Conservation (phyloP, 2,329 filamentous ascomycete species). For the Penicillium verrucosum region DNA sequence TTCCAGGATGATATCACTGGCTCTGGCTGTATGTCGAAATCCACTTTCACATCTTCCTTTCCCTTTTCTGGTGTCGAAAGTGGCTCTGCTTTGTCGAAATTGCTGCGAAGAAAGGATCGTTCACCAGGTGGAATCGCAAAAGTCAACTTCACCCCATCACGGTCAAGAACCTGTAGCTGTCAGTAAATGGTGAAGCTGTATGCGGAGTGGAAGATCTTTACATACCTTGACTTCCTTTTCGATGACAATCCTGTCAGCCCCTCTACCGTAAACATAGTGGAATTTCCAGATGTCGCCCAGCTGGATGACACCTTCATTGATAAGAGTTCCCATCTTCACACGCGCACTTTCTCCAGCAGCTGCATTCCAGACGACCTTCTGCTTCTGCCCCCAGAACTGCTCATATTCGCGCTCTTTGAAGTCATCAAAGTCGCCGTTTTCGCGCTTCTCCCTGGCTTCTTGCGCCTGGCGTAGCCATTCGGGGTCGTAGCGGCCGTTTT, state of each 20-base stretch:
- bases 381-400: slow-evolving; percentile 57
- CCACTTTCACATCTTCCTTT: background rate
- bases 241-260: slow-evolving; percentile 29
- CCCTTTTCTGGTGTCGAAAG: background rate
- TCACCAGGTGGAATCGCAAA: slow-evolving; percentile 42
- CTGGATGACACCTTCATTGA: slow-evolving; percentile 35
- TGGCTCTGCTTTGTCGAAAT: background rate
- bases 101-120: slow-evolving; percentile 31
- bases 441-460: slow-evolving; percentile 51
- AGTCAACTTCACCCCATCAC: slow-evolving; percentile 32
- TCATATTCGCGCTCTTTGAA: slow-evolving; percentile 56
- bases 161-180: slow-evolving; percentile 33
- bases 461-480: slow-evolving; percentile 56
- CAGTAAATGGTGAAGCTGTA: background rate
- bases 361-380: slow-evolving; percentile 33
- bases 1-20: background rate
- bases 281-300: slow-evolving; percentile 45
- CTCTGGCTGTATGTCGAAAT: background rate
- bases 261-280: slow-evolving; percentile 29
- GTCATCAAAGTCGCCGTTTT: slow-evolving; percentile 54
- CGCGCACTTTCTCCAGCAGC: slow-evolving; percentile 44
- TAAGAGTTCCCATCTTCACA: slow-evolving; percentile 38
- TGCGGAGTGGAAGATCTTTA: background rate
- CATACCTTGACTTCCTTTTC: slow-evolving; percentile 46
- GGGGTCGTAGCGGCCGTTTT: slow-evolving; percentile 54